A percentile compares a stretch with the other conserved stretches of the same genome.
Evolutionary conservation across 2,329 filamentous ascomycete genomes (phyloP).

Genomic region (Fonsecaea pedrosoi): DNA sequence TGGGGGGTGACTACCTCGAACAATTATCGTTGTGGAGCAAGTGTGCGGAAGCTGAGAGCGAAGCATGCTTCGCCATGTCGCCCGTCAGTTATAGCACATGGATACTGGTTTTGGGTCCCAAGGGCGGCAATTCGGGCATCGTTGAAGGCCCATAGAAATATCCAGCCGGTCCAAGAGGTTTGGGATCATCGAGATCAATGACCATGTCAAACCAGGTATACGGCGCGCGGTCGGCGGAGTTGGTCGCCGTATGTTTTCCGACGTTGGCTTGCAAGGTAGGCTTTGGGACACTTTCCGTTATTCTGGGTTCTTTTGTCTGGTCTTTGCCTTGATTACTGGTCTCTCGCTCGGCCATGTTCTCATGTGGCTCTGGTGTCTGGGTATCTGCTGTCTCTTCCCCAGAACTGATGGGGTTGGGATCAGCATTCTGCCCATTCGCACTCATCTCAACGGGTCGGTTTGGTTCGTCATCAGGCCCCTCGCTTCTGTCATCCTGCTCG

Average conservation of each 20-base stretch:
- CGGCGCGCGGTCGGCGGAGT: neutral
- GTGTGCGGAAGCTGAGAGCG: neutral
- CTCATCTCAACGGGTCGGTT: neutral
- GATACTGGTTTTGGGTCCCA: neutral
- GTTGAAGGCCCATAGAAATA: neutral
- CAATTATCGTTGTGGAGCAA: neutral
- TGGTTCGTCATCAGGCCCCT: neutral
- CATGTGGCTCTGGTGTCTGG: neutral
- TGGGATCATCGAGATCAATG: slow-evolving; percentile 1
- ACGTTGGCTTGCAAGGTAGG: neutral
- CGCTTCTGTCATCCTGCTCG: neutral
- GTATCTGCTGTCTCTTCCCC: neutral
- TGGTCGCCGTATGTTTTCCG: neutral
- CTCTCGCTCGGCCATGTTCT: neutral
- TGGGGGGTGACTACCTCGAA: neutral
- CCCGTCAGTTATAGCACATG: neutral
- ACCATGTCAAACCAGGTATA: slow-evolving; percentile 2
- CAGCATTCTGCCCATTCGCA: neutral
- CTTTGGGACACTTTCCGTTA: neutral
- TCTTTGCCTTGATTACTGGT: neutral
- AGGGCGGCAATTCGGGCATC: neutral
- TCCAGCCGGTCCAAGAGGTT: neutral
- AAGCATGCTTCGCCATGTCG: neutral
- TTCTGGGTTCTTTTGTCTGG: neutral
- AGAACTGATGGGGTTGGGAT: neutral